Evolutionary conservation across 129 eudicot genomes (phyloP), one percentile per base, ranked within the genome.

Genomic region (Centaurea solstitialis): DNA sequence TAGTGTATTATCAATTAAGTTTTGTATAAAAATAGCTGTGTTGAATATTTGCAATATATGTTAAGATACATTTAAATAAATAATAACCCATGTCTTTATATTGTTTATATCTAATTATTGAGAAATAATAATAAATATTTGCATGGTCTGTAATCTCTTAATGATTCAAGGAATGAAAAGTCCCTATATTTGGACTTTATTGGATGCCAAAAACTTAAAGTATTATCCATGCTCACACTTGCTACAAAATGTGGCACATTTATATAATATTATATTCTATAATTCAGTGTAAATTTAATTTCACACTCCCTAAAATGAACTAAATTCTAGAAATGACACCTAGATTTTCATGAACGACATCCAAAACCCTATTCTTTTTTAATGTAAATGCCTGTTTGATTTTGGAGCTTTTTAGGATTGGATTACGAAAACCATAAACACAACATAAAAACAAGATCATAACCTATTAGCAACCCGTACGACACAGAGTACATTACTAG

Each of bases 131-230:
- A 39, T 26, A 40, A 66, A 12, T 24, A n/a, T 61, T 71, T 61
- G 70, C 68, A 17, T 68, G 77, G 13, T 70, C 70, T 82, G 86
- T 65, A 59, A 82, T 82, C 68, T 70, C 39, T 39, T 82, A 15
- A 70, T 69, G 45, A 76, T 76, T 76, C 37, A 23, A 18, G 35
- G 41, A 40, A 76, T 61, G 4, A 26, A 7, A 70, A 28, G 64
- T 76, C 78, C 67, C 72, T 37, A 59, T 39, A 38, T 61, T 70
- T 76, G 86, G 81, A 82, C 73, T 76, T 72, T 75, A 57, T 24
- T 76, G 68, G 35, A 38, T 76, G 82, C 73, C 82, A 70, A 59
- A 76, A 82, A 53, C 81, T 57, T 82, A 70, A n/a, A 70, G 18
- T 70, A 70, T 69, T 70, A 70, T 69, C 18, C 12, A 18, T 39